Conservation (phyloP, 2,329 filamentous ascomycete genomes). For the Tolypocladium ophioglossoides region DNA sequence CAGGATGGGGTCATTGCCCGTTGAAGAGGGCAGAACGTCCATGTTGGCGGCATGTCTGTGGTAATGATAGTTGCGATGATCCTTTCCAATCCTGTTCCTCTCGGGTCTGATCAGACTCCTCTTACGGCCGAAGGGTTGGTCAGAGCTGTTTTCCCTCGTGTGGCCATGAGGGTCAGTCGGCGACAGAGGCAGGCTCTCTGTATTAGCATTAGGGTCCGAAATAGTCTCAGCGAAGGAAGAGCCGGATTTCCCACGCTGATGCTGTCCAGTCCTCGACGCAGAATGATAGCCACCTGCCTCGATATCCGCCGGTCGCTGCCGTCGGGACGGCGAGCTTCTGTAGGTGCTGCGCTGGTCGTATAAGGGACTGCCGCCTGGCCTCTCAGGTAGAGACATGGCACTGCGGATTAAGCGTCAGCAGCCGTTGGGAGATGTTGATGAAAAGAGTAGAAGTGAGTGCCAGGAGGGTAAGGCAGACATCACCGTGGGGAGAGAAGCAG, state of each 20-base stretch:
- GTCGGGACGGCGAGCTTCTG: slow-evolving; percentile 57
- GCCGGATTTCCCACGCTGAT: slow-evolving; percentile 46
- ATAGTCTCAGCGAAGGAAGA: slow-evolving; percentile 50
- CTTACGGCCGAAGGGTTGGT: slow-evolving; percentile 51
- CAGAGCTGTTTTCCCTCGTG: slow-evolving; percentile 14
- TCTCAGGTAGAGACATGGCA: slow-evolving; percentile 51
- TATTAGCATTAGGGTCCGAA: slow-evolving; percentile 40
- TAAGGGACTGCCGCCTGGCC: slow-evolving; percentile 52
- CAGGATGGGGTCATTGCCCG: slow-evolving; percentile 78
- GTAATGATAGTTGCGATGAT: slow-evolving; percentile 94
- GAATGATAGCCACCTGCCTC: slow-evolving; percentile 50
- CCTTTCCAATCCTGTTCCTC: slow-evolving; percentile 70
- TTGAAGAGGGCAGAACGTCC: slow-evolving; percentile 80
- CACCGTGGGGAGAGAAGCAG: background rate
- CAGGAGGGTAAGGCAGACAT: background rate
- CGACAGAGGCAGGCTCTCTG: slow-evolving; percentile 45
- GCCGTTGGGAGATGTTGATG: background rate
- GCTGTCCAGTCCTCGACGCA: slow-evolving; percentile 28
- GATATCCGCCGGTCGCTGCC: slow-evolving; percentile 55
- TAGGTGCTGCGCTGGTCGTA: slow-evolving; percentile 54
- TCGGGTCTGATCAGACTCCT: slow-evolving; percentile 85
- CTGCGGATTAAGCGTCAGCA: slow-evolving; percentile 18
- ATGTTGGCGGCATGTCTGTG: slow-evolving; percentile 90
- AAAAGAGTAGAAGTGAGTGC: background rate
- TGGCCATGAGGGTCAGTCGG: slow-evolving; percentile 26